Evolutionary conservation across 73 alveolate genomes (phyloP).

Genomic region (Paramecium tetraurelia): DNA sequence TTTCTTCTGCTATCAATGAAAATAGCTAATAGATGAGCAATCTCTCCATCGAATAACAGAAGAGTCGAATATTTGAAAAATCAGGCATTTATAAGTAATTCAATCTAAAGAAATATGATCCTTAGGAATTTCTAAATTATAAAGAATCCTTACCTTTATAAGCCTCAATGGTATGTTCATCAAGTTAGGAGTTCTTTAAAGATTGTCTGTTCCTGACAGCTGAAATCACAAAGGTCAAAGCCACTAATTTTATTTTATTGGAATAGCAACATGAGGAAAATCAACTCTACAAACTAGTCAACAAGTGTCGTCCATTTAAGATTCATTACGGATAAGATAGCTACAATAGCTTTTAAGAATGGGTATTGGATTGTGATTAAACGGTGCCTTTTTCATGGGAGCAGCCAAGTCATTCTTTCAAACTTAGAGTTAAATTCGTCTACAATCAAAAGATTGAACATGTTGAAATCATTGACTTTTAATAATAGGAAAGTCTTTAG

Average conservation of each 20-base stretch:
- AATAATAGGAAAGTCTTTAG: neutral
- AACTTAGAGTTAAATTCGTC: neutral
- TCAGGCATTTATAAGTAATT: neutral
- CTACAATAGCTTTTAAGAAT: neutral
- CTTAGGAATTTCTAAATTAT: neutral
- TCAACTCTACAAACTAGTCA: neutral
- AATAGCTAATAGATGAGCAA: neutral
- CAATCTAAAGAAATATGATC: constrained; percentile 48
- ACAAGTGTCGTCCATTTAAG: neutral
- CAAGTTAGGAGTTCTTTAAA: neutral
- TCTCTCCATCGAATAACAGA: neutral
- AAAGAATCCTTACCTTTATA: neutral
- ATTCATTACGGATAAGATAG: neutral
- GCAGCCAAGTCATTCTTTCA: constrained; percentile 21
- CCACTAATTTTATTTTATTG: neutral
- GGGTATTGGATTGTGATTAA: neutral
- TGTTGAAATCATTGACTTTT: neutral
- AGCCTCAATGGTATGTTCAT: neutral
- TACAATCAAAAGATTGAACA: neutral
- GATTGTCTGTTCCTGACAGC: neutral
- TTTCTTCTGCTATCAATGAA: neutral
- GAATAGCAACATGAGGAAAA: neutral
- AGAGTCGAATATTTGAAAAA: neutral
- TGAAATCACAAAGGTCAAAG: constrained; percentile 22
- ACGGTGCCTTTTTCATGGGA: constrained; percentile 30